phyloP scores from a whole-genome alignment of 371 early-diverging fungal species.

The Zychaea mexicana region DNA sequence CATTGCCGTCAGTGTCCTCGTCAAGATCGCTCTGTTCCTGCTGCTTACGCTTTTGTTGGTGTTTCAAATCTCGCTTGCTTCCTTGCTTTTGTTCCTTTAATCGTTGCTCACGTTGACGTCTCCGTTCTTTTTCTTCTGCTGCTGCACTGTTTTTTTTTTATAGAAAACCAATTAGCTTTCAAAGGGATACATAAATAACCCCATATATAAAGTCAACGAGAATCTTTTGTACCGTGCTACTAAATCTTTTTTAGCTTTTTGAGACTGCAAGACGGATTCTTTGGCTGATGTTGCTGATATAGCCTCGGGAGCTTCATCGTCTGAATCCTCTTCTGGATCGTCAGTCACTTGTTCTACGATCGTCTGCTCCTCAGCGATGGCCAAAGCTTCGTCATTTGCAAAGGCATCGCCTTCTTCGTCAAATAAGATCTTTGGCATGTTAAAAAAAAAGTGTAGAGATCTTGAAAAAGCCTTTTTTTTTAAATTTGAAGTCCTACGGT shows the following conservation, averaged over 20 bases:
- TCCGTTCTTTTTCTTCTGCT: constrained; percentile 41
- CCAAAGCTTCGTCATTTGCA: constrained; percentile 5
- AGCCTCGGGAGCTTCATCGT: constrained; percentile 53
- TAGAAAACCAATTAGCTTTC: background rate
- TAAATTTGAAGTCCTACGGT: too few species aligned
- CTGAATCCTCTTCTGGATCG: constrained; percentile 13
- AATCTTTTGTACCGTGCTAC: constrained; percentile 28
- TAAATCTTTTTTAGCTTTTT: constrained; percentile 33
- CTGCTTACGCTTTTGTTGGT: constrained; percentile 16
- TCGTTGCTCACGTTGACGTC: constrained; percentile 42
- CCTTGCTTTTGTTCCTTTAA: constrained; percentile 51
- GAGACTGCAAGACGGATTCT: constrained; percentile 20
- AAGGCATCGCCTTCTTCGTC: constrained; percentile 33
- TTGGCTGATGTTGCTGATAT: constrained; percentile 40
- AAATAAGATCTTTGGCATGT: constrained; percentile 44
- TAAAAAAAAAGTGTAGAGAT: too few species aligned
- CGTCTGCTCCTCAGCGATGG: background rate
- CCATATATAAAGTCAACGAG: background rate
- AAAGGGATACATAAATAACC: background rate
- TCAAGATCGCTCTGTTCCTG: constrained; percentile 17
- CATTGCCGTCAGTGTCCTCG: constrained; percentile 12
- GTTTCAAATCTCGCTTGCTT: constrained; percentile 29
- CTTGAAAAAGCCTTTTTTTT: too few species aligned
- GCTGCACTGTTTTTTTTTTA: constrained; percentile 24
- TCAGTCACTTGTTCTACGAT: background rate